These are phyloP conservation scores for Hyparrhenia diplandra DNA, from an alignment of 176 grass and related monocot species.

Conservation along the genomic window DNA sequence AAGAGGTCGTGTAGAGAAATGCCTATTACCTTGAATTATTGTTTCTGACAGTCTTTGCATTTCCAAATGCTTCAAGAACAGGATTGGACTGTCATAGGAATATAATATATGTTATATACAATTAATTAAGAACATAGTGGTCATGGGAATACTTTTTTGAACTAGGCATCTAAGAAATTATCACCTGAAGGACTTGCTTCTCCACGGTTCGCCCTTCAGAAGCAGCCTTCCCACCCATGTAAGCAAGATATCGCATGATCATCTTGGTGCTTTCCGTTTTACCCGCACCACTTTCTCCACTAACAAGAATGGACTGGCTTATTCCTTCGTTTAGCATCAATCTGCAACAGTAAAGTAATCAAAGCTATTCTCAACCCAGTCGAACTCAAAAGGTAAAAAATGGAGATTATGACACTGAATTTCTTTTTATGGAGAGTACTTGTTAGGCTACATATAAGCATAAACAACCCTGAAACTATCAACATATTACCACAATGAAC, in stretches of 20 bases:
- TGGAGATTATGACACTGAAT: background rate
- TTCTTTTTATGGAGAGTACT: constrained; percentile 6
- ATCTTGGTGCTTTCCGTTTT: constrained; percentile 99
- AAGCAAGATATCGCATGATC: constrained; percentile 98
- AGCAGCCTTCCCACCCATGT: constrained; percentile 82
- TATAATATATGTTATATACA: constrained; percentile 18
- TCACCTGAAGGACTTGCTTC: constrained; percentile 93
- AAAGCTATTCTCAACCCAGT: constrained; percentile 17
- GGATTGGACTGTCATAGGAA: constrained; percentile 83
- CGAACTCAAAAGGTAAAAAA: constrained; percentile 17
- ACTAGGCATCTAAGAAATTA: constrained; percentile 16
- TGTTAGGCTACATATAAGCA: background rate
- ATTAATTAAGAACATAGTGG: constrained; percentile 14
- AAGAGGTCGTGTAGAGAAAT: constrained; percentile 16
- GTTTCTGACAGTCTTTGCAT: constrained; percentile 98
- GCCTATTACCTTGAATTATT: constrained; percentile 88
- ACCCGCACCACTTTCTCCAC: constrained; percentile 96
- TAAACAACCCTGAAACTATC: constrained; percentile 12
- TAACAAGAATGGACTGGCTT: constrained; percentile 88
- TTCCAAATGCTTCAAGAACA: constrained; percentile 99
- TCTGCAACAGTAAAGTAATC: constrained; percentile 37
- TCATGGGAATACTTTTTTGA: constrained; percentile 13
- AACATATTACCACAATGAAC: constrained; percentile 39
- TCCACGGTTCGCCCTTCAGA: constrained; percentile 76
- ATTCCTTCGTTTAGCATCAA: constrained; percentile 70